phyloP scores from a whole-genome alignment of 805 yeast species.

The Candida coleopterorum region DNA sequence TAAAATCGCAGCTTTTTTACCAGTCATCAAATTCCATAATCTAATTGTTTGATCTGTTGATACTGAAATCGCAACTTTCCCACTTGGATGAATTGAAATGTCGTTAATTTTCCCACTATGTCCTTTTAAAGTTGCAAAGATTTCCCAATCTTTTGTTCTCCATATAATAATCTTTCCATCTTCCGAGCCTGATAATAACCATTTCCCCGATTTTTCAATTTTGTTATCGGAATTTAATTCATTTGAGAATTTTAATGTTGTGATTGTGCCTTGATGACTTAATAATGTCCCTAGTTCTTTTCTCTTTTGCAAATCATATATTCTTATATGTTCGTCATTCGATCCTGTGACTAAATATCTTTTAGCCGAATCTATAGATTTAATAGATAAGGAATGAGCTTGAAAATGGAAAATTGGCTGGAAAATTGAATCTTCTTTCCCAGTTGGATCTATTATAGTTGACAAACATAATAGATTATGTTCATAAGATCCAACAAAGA shows the following conservation, averaged over 20 bases:
- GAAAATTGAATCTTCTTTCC: constrained; percentile 55
- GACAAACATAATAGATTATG: constrained; percentile 87
- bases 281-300: constrained; percentile 88
- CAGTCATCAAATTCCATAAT: constrained; percentile 96
- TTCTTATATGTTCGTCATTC: constrained; percentile 91
- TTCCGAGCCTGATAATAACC: constrained; percentile 88
- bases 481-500: constrained; percentile 93
- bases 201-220: constrained; percentile 56
- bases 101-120: constrained; percentile 83
- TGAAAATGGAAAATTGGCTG: constrained; percentile 95
- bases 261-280: constrained; percentile 86
- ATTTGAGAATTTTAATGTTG: constrained; percentile 65
- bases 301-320: constrained; percentile 89
- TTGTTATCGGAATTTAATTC: constrained; percentile 27
- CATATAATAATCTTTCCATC: constrained; percentile 88
- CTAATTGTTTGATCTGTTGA: constrained; percentile 79
- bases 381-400: constrained; percentile 86
- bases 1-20: constrained; percentile 82
- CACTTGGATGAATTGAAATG: constrained; percentile 83
- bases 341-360: constrained; percentile 90
- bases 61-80: constrained; percentile 85
- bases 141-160: constrained; percentile 97
- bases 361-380: constrained; percentile 75
- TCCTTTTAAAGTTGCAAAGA: constrained; percentile 82
- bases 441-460: constrained; percentile 45